phyloP scores from a whole-genome alignment of 305 asterid species.

The Fraxinus baroniana region DNA sequence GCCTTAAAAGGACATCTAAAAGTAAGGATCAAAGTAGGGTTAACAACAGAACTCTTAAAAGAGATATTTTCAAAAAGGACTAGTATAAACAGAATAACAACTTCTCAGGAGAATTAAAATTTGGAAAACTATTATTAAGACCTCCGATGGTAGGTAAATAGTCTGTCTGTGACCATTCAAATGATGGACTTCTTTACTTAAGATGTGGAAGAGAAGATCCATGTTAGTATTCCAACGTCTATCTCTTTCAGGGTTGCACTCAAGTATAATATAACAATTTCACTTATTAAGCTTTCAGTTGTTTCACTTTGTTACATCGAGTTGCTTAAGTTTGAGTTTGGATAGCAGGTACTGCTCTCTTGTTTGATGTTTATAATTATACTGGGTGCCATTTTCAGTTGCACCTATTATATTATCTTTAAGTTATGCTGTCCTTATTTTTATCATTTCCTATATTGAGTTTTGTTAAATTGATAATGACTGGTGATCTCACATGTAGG shows the following conservation, averaged over 20 bases:
- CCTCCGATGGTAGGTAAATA: background rate
- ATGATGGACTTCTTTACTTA: background rate
- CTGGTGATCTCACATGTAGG: slow-evolving; percentile 46
- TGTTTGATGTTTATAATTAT: background rate
- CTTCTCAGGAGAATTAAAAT: background rate
- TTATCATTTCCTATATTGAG: background rate
- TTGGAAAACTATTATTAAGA: background rate
- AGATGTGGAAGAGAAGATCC: background rate
- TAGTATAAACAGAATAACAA: background rate
- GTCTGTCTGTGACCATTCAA: background rate
- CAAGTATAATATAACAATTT: background rate
- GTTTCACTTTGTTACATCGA: background rate
- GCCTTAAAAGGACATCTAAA: background rate
- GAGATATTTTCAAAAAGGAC: background rate
- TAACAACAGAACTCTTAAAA: background rate
- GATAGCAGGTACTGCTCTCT: background rate
- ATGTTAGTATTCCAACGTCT: background rate
- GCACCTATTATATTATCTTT: background rate
- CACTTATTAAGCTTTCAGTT: background rate
- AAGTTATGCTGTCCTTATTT: background rate
- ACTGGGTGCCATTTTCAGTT: slow-evolving; percentile 6
- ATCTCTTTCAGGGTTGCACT: background rate
- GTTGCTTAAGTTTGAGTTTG: background rate
- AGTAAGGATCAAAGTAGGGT: background rate
- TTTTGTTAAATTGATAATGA: slow-evolving; percentile 23